Evolutionary conservation across 768 basidiomycete species (phyloP), one percentile per base, ranked within the genome.

Genomic region (Amanita muscaria): DNA sequence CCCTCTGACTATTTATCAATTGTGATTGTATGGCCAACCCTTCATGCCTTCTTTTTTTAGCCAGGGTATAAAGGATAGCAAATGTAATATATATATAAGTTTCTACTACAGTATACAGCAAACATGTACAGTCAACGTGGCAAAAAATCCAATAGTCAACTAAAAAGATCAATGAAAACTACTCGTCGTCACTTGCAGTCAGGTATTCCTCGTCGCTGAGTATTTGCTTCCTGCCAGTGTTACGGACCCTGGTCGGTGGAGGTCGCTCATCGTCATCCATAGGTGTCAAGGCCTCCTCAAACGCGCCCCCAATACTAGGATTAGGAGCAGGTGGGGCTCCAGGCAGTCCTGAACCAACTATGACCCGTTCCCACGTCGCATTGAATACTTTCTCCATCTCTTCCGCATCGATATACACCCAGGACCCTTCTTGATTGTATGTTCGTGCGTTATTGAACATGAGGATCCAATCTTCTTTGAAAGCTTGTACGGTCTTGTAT

Each of bases 391-490:
- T 87, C 65, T 94, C 86, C 86, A 93, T 89, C 67, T 90, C 88
- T 39, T 89, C 86, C 6, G 94, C 92, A 49, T 94, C 90, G 49
- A 86, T 72, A 63, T 92, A 94, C 29, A 96, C 91, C 86, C 88
- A 90, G 0, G 90, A 93, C 1, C 86, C 90, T 63, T 94, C 90
- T 61, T 86, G 83, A 60, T 97, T 97, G 70, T 90, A 98, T 34
- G 79, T 86, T 54, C 87, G 76, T 4, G 94, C 93, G 56, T 98
- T 98, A 61, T 79, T 74, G 63, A 93, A 97, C 85, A 99, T 92
- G 45, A 91, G 74, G 52, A 75, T 74, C 80, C 84, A 90, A 61
- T 94, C 90, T 36, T 79, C 76, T 46, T 76, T 70, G 66, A 80
- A 91, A 46, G 75, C 68, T 25, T 74, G 65, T 27, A 92, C 77